Evolutionary conservation across 345 rosid genomes (phyloP), one percentile per base, ranked within the genome.

Genomic region (Eucalyptus globulus): DNA sequence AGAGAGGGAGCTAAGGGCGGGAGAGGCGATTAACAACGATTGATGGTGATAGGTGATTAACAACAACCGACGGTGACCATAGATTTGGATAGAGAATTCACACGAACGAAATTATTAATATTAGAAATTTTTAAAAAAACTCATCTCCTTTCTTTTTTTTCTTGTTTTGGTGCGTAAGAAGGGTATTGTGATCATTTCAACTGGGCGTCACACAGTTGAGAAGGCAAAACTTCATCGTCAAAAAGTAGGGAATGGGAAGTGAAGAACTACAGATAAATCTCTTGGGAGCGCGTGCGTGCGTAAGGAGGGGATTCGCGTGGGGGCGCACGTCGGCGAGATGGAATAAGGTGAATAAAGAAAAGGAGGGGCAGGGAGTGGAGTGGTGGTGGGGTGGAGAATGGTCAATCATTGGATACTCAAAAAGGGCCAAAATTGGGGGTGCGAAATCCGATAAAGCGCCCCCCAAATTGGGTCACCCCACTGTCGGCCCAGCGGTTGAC

Each of bases 21-120:
- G 6, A 24, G 29, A 22, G 29, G 2, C 3, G 1, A 56, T 56
- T 56, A 24, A 22, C 13, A 56, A 56, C 3, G 14, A 56, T 1
- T 24, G 62, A 56, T 6, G 29, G 6, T 22, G 29, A 56, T 3
- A 4, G 14, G 6, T 1, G 6, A 24, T 56, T 56, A 56, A 22
- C 6, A 56, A 56, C 0, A 4, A 56, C 1, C 0, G 3, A 56
- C 0, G 3, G 3, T 9, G 6, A 24, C 3, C 0, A 9, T 24
- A 56, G 1, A 56, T 56, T 24, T 2, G 62, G 6, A 56, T 56
- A 9, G 7, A 56, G 14, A 56, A 22, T 10, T 24, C 13, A 56
- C 3, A 24, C 3, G 6, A 56, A 26, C 3, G 1, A 22, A 24
- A 26, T 56, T 24, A 24, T 24, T 24, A 56, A 56, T 53, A 4